Base-by-base conservation (phyloP, 2,329 filamentous ascomycete genomes). In the Diaporthe humulicola region DNA sequence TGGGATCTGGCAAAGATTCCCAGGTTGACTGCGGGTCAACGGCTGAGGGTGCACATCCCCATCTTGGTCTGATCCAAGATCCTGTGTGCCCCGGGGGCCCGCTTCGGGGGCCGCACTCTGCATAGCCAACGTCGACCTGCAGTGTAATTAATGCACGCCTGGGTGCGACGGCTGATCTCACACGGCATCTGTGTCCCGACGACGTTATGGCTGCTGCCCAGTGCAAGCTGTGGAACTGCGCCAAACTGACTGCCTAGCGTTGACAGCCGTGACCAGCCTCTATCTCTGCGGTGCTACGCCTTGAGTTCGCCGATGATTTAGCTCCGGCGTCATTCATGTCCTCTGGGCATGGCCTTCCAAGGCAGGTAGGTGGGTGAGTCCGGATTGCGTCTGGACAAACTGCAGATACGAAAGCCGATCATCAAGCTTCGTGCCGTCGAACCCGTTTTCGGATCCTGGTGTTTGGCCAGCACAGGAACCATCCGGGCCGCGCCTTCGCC, bases 371-470 rank as follows among this genome's bases (percentile, higher is more conserved):
- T 42, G 17, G 57, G 70, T 45, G 70, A 42, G 57, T 36, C 70
- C 45, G 57, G 57, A 22, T 72, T 64, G 42, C 50, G 38, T 64
- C 40, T 33, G 17, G 33, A 52, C 48, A 64, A 12, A 33, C 28
- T 72, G 70, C 70, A 72, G 57, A 72, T 72, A 72, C 70, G 57
- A 64, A 72, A 50, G 70, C 19, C 36, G 36, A 64, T 54, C 48
- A 33, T 45, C 40, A 54, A 52, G 64, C 48, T 33, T 28, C 22
- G 48, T 52, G 30, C 48, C 22, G 30, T 36, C 64, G n/a, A 40
- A 50, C n/a, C 28, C 33, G 48, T 54, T 50, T 50, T 54, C n/a
- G 48, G 64, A 36, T 28, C 15, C 45, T 54, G 30, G 28, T 40
- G 30, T 25, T 40, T 54, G 64, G 30, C 64, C 45, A 28, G 33